Conservation (phyloP, 345 rosid genomes). For the Eucalyptus tenuipes region DNA sequence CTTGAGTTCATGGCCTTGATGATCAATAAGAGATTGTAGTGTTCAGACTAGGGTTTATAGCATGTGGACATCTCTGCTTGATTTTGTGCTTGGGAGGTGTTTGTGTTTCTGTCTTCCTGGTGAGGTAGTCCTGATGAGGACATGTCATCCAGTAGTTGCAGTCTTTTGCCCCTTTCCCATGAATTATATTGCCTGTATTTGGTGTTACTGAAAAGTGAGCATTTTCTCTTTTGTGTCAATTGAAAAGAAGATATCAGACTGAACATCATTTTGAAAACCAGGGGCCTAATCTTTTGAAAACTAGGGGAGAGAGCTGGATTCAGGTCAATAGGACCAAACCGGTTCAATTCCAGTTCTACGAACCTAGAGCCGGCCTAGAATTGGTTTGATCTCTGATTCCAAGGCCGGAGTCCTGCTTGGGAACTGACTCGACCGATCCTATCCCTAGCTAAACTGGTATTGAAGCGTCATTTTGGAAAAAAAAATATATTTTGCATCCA, state of each 20-base stretch:
- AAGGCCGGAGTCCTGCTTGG: rapidly evolving
- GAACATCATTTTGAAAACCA: background rate
- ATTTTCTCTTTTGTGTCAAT: background rate
- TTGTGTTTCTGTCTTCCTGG: background rate
- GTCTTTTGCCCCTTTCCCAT: background rate
- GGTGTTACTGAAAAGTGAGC: background rate
- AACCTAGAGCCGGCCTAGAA: background rate
- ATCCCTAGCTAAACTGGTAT: rapidly evolving
- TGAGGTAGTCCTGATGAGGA: background rate
- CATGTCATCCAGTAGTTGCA: background rate
- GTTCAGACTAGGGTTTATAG: background rate
- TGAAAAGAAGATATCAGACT: background rate
- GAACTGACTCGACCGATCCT: rapidly evolving
- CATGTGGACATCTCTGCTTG: background rate
- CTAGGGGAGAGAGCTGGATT: background rate
- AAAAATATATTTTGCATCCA: background rate
- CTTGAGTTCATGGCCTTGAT: background rate
- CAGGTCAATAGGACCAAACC: rapidly evolving
- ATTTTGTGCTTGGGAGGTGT: background rate
- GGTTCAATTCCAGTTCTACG: background rate
- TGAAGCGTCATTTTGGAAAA: background rate
- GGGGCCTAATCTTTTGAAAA: background rate
- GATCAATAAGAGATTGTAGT: background rate
- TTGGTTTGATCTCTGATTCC: rapidly evolving
- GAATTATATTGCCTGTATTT: background rate